Base-by-base conservation (phyloP, 306 rosid species). In the Ochetophila trinervis region DNA sequence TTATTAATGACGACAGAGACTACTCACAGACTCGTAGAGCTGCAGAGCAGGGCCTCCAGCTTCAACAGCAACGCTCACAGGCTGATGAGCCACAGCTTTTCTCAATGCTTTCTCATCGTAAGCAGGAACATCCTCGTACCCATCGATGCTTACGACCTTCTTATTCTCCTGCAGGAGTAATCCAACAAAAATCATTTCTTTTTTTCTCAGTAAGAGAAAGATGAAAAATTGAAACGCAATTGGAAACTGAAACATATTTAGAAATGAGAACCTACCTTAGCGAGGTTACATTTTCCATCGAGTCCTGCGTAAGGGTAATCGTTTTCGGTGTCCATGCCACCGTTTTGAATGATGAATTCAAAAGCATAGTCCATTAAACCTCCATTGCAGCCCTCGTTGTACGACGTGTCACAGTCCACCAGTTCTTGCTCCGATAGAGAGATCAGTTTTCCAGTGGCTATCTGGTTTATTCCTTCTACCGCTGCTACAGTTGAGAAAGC, bases 291-390 rank as follows among this genome's bases (percentile, higher is more conserved):
- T n/a, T 10, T 67, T 60, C 81, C 78, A 49, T 89, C 82, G 22
- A 60, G 2, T 18, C 82, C 98, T 0, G 20, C 51, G 67, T 92
- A 92, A 64, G 98, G 98, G 75, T 92, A 92, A 72, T 92, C 89
- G 8, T 72, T n/a, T 7, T 92, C 96, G 0, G 91, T 42, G 87
- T 88, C 95, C n/a, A 92, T 69, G 75, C 98, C 98, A 62, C 95
- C 98, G 60, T 92, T 92, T 63, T 65, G 19, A 48, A 85, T 72
- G 70, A 92, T 92, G 87, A 92, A 92, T 30, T 85, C 76, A 34
- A 89, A 92, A 18, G 98, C 98, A 50, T 87, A 82, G 79, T 89
- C 96, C 96, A 92, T 82, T 53, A 85, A 85, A 14, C 98, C 98
- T 0, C 98, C 98, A 45, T 84, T 63, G 88, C 98, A 92, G 4